Conservation (phyloP, 306 rosid species). For the Castanea sativa region DNA sequence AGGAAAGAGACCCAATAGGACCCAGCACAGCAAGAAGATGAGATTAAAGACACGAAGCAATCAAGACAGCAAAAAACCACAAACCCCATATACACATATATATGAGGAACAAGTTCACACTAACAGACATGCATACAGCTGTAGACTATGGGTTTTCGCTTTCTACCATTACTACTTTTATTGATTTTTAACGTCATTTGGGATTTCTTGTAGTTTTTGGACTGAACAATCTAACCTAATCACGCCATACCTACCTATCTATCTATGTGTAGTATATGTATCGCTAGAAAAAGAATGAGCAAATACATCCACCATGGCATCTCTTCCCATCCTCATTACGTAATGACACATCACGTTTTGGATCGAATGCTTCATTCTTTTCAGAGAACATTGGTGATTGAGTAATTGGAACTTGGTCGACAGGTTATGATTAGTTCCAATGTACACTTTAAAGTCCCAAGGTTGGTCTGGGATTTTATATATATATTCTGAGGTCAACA, state of each 20-base stretch:
- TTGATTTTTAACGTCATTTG: slow-evolving; percentile 5
- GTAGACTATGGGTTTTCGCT: slow-evolving; percentile 33
- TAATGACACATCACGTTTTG: not conserved
- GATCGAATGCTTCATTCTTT: not conserved
- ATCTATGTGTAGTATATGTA: not conserved
- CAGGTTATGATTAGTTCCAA: not conserved
- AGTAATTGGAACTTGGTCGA: not conserved
- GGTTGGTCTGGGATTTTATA: not conserved
- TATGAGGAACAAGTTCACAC: slow-evolving; percentile 9
- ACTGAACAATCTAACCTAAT: slow-evolving; percentile 36
- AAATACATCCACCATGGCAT: not conserved
- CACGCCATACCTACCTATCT: slow-evolving; percentile 37
- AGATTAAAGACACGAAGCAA: slow-evolving; percentile 40
- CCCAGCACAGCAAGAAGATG: slow-evolving; percentile 23
- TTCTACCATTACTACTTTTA: slow-evolving; percentile 12
- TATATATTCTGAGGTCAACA: not conserved
- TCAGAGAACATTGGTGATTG: not conserved
- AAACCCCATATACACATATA: slow-evolving; percentile 12
- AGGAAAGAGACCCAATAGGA: slow-evolving; percentile 28
- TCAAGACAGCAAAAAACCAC: slow-evolving; percentile 40
- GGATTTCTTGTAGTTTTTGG: slow-evolving; percentile 42
- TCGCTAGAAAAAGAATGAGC: slow-evolving; percentile 20
- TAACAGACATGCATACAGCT: slow-evolving; percentile 57
- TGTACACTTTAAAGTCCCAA: not conserved
- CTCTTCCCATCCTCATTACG: slow-evolving; percentile 22